phyloP scores from a whole-genome alignment of 148 eudicot genomes.

The Vaccinium darrowii region DNA sequence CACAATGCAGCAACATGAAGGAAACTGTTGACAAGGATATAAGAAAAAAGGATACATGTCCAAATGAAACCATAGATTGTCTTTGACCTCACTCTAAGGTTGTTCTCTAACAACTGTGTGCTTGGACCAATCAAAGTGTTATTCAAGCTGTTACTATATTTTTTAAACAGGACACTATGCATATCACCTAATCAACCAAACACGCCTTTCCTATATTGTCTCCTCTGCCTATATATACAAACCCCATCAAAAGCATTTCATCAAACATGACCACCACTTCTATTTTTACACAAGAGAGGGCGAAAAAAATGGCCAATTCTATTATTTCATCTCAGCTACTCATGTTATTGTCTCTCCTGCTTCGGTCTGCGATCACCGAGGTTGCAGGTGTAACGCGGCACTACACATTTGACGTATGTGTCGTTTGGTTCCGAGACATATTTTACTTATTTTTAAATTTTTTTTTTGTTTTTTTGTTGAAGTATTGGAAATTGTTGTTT shows the following conservation, averaged over 20 bases:
- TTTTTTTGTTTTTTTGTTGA: background rate
- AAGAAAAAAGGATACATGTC: background rate
- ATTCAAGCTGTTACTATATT: slow-evolving; percentile 9
- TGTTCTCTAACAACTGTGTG: slow-evolving; percentile 31
- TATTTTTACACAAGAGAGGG: background rate
- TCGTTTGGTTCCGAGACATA: background rate
- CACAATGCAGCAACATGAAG: slow-evolving; percentile 2
- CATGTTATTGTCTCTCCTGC: slow-evolving; percentile 10
- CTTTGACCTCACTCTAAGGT: slow-evolving; percentile 49
- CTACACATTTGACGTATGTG: slow-evolving; percentile 36
- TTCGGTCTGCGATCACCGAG: slow-evolving; percentile 2
- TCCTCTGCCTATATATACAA: slow-evolving; percentile 14
- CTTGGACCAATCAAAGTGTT: slow-evolving; percentile 20
- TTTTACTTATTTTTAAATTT: background rate
- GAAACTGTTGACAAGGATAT: background rate
- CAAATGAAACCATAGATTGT: slow-evolving; percentile 15
- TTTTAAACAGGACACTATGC: background rate
- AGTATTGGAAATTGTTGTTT: background rate
- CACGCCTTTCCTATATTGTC: background rate
- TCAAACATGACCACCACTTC: background rate
- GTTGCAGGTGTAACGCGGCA: slow-evolving; percentile 26
- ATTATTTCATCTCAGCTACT: background rate
- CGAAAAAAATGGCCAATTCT: slow-evolving; percentile 6
- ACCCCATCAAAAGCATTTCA: background rate
- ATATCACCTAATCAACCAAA: slow-evolving; percentile 36